Percentiles rank a stretch among this genome's conserved stretches.
phyloP scores from a whole-genome alignment of 305 asterid genomes.

The Euphrasia arctica region DNA sequence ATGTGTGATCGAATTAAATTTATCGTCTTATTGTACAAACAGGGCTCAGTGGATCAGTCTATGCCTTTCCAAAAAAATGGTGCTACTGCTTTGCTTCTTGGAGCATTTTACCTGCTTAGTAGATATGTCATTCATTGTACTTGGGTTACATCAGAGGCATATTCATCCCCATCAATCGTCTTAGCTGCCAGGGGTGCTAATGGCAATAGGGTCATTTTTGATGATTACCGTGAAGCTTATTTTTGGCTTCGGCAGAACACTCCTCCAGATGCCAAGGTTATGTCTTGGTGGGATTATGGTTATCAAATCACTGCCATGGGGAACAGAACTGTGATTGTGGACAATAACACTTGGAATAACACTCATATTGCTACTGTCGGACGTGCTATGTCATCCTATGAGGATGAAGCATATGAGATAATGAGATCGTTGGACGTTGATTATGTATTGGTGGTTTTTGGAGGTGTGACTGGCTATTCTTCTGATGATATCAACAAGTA shows the following conservation, averaged over 20 bases:
- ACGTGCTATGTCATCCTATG: constrained; percentile 98
- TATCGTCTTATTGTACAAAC: constrained; percentile 27
- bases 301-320: constrained; percentile 94
- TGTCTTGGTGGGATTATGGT: constrained; percentile 98
- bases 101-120: constrained; percentile 88
- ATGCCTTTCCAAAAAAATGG: constrained; percentile 80
- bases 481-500: constrained; percentile 99
- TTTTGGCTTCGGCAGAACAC: constrained; percentile 96
- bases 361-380: constrained; percentile 99
- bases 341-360: constrained; percentile 99
- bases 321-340: constrained; percentile 93
- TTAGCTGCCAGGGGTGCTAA: constrained; percentile 98
- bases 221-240: constrained; percentile 98
- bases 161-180: constrained; percentile 98
- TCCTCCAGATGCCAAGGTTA: constrained; percentile 83
- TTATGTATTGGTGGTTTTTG: constrained; percentile 93
- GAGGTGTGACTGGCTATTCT: constrained; percentile 98
- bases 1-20: constrained; percentile 8
- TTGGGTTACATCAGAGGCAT: constrained; percentile 99
- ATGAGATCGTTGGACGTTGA: constrained; percentile 96
- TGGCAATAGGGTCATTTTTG: constrained; percentile 90
- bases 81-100: constrained; percentile 84
- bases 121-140: constrained; percentile 96
- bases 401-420: constrained; percentile 94
- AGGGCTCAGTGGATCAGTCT: constrained; percentile 89